Conservation (phyloP, 108 stramenopile genomes). For the Cyclotella sp. region DNA sequence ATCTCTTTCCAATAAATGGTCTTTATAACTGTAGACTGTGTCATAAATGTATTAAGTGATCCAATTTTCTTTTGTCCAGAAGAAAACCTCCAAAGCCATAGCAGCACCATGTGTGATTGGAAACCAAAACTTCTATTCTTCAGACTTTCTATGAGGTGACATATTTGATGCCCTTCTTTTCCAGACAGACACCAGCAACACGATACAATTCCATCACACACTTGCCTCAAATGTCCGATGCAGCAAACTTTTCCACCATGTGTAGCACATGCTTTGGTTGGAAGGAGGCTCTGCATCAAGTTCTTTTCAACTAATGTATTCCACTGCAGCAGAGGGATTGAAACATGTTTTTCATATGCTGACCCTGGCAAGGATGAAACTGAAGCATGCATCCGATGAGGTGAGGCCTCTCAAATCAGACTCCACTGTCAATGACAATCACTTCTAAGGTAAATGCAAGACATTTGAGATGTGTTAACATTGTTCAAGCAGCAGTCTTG, state of each 20-base stretch:
- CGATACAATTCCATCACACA: conserved; percentile 38
- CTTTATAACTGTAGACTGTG: not conserved
- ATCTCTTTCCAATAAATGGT: conserved; percentile 33
- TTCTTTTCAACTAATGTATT: conserved; percentile 44
- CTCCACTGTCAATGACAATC: conserved; percentile 35
- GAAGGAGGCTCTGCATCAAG: conserved; percentile 42
- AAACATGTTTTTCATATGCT: conserved; percentile 21
- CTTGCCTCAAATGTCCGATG: conserved; percentile 27
- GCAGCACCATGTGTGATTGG: conserved; percentile 19
- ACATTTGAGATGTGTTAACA: not conserved
- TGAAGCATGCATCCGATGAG: conserved; percentile 50
- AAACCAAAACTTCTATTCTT: conserved; percentile 41
- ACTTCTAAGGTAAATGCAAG: conserved; percentile 18
- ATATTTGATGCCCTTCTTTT: conserved; percentile 39
- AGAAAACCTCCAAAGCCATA: conserved; percentile 55
- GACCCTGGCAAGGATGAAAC: conserved; percentile 47
- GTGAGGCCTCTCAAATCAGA: conserved; percentile 41
- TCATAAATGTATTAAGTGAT: not conserved
- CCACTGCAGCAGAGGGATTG: conserved; percentile 30
- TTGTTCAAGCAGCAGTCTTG: not conserved
- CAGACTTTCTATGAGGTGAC: conserved; percentile 25
- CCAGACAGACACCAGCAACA: conserved; percentile 32
- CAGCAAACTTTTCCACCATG: conserved; percentile 56
- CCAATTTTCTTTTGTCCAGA: conserved; percentile 37
- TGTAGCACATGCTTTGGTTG: conserved; percentile 36